Evolutionary conservation across 2,329 filamentous ascomycete species (phyloP).

Genomic region (Epichloe aotearoae): DNA sequence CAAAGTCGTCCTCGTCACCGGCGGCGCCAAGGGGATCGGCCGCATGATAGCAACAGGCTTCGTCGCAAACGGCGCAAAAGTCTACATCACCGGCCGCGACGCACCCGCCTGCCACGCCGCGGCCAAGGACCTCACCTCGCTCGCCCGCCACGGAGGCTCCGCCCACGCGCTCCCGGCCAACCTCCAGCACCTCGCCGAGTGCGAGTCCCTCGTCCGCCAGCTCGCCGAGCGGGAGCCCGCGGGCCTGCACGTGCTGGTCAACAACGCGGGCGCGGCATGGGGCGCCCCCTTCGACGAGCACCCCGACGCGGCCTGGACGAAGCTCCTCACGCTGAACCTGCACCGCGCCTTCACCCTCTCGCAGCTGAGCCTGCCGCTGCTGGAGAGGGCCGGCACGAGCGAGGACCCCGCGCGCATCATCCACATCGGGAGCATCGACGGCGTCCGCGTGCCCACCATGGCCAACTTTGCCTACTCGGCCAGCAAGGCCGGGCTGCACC

Average conservation of each 20-base stretch:
- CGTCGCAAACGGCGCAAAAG: constrained; percentile 47
- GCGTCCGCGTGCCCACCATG: constrained; percentile 42
- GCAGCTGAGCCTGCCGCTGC: constrained; percentile 44
- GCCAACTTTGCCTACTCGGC: constrained; percentile 49
- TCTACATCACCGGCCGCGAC: constrained; percentile 55
- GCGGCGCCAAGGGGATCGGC: constrained; percentile 48
- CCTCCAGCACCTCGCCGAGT: constrained; percentile 45
- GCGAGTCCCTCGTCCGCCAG: constrained; percentile 38
- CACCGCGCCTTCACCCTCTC: constrained; percentile 57
- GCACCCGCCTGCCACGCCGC: constrained; percentile 41
- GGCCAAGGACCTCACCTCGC: constrained; percentile 40
- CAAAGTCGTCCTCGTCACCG: constrained; percentile 46
- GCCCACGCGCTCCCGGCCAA: constrained; percentile 49
- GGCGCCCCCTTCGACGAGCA: constrained; percentile 46
- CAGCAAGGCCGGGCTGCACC: constrained; percentile 51
- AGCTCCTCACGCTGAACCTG: constrained; percentile 50
- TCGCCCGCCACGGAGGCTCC: constrained; percentile 30
- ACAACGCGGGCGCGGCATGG: constrained; percentile 55
- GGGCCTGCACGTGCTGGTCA: constrained; percentile 48
- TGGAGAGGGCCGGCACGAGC: constrained; percentile 33
- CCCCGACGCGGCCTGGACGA: constrained; percentile 44
- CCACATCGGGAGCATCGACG: constrained; percentile 53
- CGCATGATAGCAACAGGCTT: constrained; percentile 56
- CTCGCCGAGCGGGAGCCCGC: constrained; percentile 32
- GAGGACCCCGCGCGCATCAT: constrained; percentile 43